A percentile compares a stretch with the other conserved stretches of the same genome.
These are phyloP conservation scores for Rhodotorula paludigena DNA, from an alignment of 768 basidiomycete species.

Conservation along the genomic window DNA sequence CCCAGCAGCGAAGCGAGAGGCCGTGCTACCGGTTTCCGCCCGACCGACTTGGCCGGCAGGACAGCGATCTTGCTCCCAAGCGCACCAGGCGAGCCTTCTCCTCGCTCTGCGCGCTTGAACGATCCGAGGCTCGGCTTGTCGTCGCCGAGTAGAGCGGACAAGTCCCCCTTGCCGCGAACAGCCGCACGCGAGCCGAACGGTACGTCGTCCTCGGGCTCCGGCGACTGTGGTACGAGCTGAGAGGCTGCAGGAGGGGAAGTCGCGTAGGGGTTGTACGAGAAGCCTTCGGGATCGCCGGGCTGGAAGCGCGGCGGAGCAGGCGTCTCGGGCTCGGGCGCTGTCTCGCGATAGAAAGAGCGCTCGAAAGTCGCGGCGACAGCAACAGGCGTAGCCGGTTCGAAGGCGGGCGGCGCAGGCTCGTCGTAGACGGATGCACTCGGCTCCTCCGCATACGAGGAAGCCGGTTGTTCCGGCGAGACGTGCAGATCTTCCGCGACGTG, in stretches of 20 bases:
- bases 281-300: slow-evolving; percentile 10
- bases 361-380: background rate
- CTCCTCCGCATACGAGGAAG: too few species aligned
- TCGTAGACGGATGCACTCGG: too few species aligned
- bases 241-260: background rate
- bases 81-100: background rate
- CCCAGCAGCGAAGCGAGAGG: slow-evolving; percentile 34
- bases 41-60: slow-evolving; percentile 20
- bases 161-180: background rate
- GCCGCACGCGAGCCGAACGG: background rate
- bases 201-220: background rate
- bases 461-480: too few species aligned
- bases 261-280: slow-evolving; percentile 17
- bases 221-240: background rate
- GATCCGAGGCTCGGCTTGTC: slow-evolving; percentile 25
- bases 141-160: slow-evolving; percentile 32
- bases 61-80: slow-evolving; percentile 15
- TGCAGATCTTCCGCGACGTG: too few species aligned
- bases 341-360: slow-evolving; percentile 6
- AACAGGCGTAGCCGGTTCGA: too few species aligned
- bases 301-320: background rate
- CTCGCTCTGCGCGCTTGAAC: slow-evolving; percentile 12
- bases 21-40: slow-evolving; percentile 25
- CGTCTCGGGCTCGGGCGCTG: slow-evolving; percentile 27
- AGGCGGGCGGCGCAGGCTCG: too few species aligned